These are phyloP conservation scores for Wickerhamiella brachini DNA, from an alignment of 805 yeast genomes.

Conservation along the genomic window DNA sequence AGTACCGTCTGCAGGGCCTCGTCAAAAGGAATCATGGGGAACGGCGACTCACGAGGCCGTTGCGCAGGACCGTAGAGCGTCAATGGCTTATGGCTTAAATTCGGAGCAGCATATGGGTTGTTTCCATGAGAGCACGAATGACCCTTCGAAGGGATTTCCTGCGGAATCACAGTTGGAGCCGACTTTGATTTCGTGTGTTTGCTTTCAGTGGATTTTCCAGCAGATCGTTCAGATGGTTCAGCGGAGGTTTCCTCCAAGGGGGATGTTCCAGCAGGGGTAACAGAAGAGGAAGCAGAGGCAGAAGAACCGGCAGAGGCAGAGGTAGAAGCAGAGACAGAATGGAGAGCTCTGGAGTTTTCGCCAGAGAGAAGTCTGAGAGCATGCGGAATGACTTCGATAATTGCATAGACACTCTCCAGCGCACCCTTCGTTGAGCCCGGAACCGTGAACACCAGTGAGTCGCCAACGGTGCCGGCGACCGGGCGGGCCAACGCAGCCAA, in stretches of 20 bases:
- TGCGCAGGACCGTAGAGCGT: constrained; percentile 32
- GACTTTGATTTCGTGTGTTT: background rate
- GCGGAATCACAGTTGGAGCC: background rate
- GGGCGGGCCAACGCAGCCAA: constrained; percentile 38
- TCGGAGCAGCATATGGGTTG: background rate
- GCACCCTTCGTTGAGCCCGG: constrained; percentile 44
- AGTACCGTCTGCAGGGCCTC: constrained; percentile 29
- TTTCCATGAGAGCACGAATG: background rate
- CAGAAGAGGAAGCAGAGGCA: background rate
- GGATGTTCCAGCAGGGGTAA: background rate
- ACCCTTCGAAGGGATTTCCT: too few relatives aligned
- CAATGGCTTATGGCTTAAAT: constrained; percentile 17
- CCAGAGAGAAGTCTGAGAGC: constrained; percentile 29
- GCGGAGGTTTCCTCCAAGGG: background rate
- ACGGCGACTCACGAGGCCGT: constrained; percentile 37
- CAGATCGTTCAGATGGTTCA: background rate
- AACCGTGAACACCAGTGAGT: constrained; percentile 31
- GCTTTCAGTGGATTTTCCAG: background rate
- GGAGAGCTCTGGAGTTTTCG: constrained; percentile 30
- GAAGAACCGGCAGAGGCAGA: background rate
- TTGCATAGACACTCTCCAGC: constrained; percentile 30
- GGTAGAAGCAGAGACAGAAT: constrained; percentile 9
- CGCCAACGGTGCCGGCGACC: constrained; percentile 32
- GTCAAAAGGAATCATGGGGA: constrained; percentile 31
- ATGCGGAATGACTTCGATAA: constrained; percentile 30